Conservation (phyloP, 345 rosid genomes). For the Angophora floribunda region DNA sequence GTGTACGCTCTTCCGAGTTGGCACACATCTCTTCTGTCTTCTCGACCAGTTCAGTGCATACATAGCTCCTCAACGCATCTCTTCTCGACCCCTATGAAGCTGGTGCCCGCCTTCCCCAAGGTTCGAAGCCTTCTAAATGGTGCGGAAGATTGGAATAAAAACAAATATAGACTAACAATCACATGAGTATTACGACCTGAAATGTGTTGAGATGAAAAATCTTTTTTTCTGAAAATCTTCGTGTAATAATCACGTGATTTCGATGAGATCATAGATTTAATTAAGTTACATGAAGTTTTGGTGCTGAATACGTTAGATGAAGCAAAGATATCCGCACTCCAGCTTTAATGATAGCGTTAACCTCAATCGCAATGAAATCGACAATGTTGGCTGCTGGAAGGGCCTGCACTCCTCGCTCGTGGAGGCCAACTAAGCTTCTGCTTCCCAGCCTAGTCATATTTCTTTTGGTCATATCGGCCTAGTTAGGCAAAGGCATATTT, state of each 20-base stretch:
- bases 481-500: neutral
- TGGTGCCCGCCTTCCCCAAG: too few relatives aligned
- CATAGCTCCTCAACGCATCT: too few relatives aligned
- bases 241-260: neutral
- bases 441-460: neutral
- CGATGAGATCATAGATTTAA: neutral
- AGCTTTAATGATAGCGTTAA: neutral
- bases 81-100: too few relatives aligned
- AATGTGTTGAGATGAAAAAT: too few relatives aligned
- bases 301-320: neutral
- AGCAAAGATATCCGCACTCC: neutral
- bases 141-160: too few relatives aligned
- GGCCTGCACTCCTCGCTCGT: neutral
- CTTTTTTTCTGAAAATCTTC: too few relatives aligned
- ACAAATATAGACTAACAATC: rapidly evolving
- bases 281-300: neutral
- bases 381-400: neutral
- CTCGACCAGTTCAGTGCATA: too few relatives aligned
- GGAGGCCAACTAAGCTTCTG: neutral
- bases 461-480: neutral
- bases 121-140: too few relatives aligned
- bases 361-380: rapidly evolving
- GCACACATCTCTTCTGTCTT: too few relatives aligned
- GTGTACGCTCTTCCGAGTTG: too few relatives aligned
- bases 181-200: too few relatives aligned